phyloP scores from a whole-genome alignment of 1,139 yeast species.

The Debaryomyces udenii region DNA sequence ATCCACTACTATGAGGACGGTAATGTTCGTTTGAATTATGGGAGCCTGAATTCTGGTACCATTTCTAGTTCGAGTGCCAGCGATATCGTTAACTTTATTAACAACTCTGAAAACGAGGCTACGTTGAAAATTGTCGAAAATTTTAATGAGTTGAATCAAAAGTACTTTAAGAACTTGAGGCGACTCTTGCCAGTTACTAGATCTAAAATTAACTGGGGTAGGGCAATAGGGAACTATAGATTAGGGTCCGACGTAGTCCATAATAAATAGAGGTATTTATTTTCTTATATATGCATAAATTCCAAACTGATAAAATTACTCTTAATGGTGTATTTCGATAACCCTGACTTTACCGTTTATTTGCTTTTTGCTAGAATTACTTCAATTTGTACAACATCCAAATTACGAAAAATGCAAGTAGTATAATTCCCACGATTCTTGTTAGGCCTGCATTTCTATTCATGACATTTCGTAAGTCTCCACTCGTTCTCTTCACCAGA shows the following conservation, averaged over 20 bases:
- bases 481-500: slow-evolving; percentile 67
- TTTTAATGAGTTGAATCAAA: slow-evolving; percentile 75
- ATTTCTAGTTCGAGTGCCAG: slow-evolving; percentile 22
- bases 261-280: slow-evolving; percentile 17
- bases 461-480: slow-evolving; percentile 59
- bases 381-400: slow-evolving; percentile 65
- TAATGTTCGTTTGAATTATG: slow-evolving; percentile 75
- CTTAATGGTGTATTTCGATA: too few relatives aligned
- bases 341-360: too few relatives aligned
- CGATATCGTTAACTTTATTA: slow-evolving; percentile 54
- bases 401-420: slow-evolving; percentile 62
- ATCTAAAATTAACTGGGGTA: slow-evolving; percentile 93
- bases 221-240: slow-evolving; percentile 85
- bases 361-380: too few relatives aligned
- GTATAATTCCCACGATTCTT: slow-evolving; percentile 48
- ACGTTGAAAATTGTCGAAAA: slow-evolving; percentile 64
- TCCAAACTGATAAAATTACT: too few relatives aligned
- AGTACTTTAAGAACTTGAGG: slow-evolving; percentile 79
- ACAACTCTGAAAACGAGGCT: slow-evolving; percentile 58
- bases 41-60: slow-evolving; percentile 37
- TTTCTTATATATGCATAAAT: slow-evolving; percentile 5
- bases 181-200: slow-evolving; percentile 92
- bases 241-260: slow-evolving; percentile 82
- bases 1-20: slow-evolving; percentile 97
- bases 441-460: slow-evolving; percentile 47